phyloP scores from a whole-genome alignment of 1,284 basidiomycete species.

The Vanrija sp. region DNA sequence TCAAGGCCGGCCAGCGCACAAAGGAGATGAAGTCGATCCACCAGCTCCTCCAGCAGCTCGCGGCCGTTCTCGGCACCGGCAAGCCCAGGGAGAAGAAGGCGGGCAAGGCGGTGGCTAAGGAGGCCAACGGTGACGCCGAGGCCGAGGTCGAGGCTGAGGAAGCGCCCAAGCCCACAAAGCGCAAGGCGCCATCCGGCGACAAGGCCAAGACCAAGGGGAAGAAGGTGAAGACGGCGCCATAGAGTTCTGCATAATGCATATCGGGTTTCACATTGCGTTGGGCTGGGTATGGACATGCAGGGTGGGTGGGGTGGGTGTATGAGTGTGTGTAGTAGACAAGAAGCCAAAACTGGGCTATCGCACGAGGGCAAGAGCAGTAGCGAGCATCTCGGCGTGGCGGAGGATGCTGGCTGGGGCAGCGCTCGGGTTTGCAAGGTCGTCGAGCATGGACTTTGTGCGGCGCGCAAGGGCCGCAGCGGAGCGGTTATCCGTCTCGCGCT shows the following conservation, averaged over 20 bases:
- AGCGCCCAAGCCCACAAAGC: slow-evolving; percentile 16
- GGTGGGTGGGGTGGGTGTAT: too few relatives aligned
- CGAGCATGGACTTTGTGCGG: slow-evolving; percentile 17
- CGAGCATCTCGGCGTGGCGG: too few relatives aligned
- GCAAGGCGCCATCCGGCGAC: slow-evolving; percentile 14
- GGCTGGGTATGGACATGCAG: too few relatives aligned
- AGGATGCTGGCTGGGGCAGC: background rate
- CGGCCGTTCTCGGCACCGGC: slow-evolving; percentile 38
- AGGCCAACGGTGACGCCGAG: slow-evolving; percentile 26
- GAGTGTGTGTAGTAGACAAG: too few relatives aligned
- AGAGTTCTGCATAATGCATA: slow-evolving; percentile 11
- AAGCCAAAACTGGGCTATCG: too few relatives aligned
- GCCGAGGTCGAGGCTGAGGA: slow-evolving; percentile 10
- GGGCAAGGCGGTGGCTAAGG: slow-evolving; percentile 21
- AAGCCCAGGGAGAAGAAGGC: slow-evolving; percentile 21
- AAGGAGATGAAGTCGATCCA: slow-evolving; percentile 53
- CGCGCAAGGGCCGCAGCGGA: slow-evolving; percentile 15
- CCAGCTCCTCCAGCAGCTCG: slow-evolving; percentile 54
- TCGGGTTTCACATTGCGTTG: too few relatives aligned
- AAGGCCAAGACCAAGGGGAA: slow-evolving; percentile 15
- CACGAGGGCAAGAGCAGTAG: too few relatives aligned
- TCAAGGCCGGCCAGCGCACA: slow-evolving; percentile 53
- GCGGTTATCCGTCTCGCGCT: slow-evolving; percentile 38
- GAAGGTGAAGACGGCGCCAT: slow-evolving; percentile 11
- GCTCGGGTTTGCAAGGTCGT: background rate